Percentiles rank a stretch among this genome's conserved stretches.
Conservation (phyloP, 164 flowering plant genomes). For the Hamamelis virginiana region DNA sequence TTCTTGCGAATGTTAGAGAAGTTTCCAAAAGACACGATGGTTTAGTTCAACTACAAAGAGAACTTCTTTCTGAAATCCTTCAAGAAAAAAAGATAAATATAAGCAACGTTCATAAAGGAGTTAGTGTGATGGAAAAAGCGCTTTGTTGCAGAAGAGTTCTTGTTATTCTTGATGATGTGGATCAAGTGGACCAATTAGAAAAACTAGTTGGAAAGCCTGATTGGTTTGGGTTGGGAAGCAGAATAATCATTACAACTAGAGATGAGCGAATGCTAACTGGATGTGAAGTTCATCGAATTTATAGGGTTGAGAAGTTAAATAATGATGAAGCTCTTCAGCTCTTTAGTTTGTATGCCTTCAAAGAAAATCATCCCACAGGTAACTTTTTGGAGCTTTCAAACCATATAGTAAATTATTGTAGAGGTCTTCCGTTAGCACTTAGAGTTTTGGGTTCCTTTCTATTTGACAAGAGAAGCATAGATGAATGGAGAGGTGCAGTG, state of each 20-base stretch:
- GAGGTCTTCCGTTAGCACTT: conserved; percentile 27
- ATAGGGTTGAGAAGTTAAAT: neutral
- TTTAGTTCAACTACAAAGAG: conserved; percentile 3
- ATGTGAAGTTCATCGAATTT: neutral
- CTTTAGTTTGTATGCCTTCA: conserved; percentile 18
- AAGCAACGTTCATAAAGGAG: neutral
- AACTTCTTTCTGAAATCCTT: conserved; percentile 13
- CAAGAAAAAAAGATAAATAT: neutral
- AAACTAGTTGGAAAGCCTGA: conserved; percentile 10
- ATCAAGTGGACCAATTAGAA: conserved; percentile 1
- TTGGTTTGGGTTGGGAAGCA: conserved; percentile 28
- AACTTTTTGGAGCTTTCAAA: neutral
- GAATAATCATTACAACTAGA: conserved; percentile 22
- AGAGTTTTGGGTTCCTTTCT: conserved; percentile 19
- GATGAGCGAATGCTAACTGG: conserved; percentile 4
- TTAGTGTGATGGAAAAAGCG: neutral
- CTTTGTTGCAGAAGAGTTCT: conserved; percentile 13
- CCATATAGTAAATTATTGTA: conserved; percentile 4
- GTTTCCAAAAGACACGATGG: neutral
- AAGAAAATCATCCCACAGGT: neutral
- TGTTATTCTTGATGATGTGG: conserved; percentile 31
- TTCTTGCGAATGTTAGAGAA: conserved; percentile 12
- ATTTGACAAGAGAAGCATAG: neutral
- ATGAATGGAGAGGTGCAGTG: conserved; percentile 10
- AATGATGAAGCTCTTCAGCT: conserved; percentile 12